Evolutionary conservation across 805 yeast genomes (phyloP), one percentile per base, ranked within the genome.

Genomic region (Candida oleophila): DNA sequence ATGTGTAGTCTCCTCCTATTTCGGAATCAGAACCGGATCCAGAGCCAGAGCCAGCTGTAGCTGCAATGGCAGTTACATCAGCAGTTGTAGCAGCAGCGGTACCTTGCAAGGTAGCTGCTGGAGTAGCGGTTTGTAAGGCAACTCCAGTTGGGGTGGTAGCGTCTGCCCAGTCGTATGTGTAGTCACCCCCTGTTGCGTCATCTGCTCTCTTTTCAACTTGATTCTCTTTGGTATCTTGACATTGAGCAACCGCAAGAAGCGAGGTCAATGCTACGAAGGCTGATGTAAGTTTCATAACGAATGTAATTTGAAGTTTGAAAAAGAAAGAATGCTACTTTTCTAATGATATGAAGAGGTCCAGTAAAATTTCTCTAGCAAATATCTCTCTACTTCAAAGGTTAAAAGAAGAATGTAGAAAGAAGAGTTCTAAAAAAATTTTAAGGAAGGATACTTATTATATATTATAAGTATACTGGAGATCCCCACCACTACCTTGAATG

Each of bases 241-340:
- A 5, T n/a, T 28, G 22, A 41, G 35, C 43, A 4, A 32, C 12
- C 14, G 37, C 4, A 28, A 41, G 43, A n/a, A 18, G 4, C 9
- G 43, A 11, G 8, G 43, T 18, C 12, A 32, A 14, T 41, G 43
- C 5, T 15, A 41, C 15, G 9, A 28, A 5, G 22, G 39, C 8
- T 16, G 43, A 21, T 28, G 43, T 12, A 8, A 41, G 28, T 28
- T 28, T 41, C 43, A 41, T 41, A 25, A 25, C 30, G 30, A 25
- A 25, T 25, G 30, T 25, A 25, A 11, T 25, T 25, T 25, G 30
- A 25, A 11, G 11, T 25, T 7, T n/a, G n/a, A n/a, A n/a, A n/a
- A n/a, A n/a, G n/a, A n/a, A n/a, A n/a, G n/a, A n/a, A n/a, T n/a
- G n/a, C n/a, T n/a, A n/a, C n/a, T n/a, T n/a, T n/a, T n/a, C n/a